phyloP scores from a whole-genome alignment of 495 filamentous ascomycete genomes.

The Penicillium robsamsonii region DNA sequence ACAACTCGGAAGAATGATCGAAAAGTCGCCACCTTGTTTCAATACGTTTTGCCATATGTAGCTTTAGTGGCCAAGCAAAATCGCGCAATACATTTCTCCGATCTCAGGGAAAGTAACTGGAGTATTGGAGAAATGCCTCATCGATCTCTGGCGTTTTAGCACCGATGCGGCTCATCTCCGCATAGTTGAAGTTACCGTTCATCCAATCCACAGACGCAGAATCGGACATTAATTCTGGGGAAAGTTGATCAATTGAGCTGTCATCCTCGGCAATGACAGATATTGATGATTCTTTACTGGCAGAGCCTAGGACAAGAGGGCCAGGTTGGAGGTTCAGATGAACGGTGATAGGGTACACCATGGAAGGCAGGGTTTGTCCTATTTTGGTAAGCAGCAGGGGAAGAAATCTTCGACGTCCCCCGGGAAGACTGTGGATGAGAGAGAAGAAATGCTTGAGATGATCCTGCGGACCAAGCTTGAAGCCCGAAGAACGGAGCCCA shows the following conservation, averaged over 20 bases:
- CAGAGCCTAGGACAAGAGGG: background rate
- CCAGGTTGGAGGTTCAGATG: conserved; percentile 22
- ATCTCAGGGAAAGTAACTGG: conserved; percentile 1
- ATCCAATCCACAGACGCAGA: conserved; percentile 6
- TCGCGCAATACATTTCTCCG: background rate
- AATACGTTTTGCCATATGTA: background rate
- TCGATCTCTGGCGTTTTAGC: conserved; percentile 24
- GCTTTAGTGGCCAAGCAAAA: background rate
- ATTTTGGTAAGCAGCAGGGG: conserved; percentile 70
- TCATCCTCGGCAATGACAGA: background rate
- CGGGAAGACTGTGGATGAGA: conserved; percentile 65
- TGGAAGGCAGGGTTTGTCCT: conserved; percentile 59
- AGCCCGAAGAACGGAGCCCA: conserved; percentile 49
- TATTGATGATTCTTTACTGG: background rate
- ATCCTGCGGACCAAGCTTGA: conserved; percentile 65
- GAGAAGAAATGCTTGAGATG: conserved; percentile 68
- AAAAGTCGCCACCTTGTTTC: background rate
- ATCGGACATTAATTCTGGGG: background rate
- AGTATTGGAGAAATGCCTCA: conserved; percentile 20
- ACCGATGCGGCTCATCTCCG: conserved; percentile 27
- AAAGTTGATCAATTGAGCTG: background rate
- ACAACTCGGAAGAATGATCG: background rate
- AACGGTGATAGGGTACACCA: conserved; percentile 49
- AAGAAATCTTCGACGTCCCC: conserved; percentile 66
- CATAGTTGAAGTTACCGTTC: conserved; percentile 20